Conservation (phyloP, 768 basidiomycete genomes). For the Suillus weaverae region DNA sequence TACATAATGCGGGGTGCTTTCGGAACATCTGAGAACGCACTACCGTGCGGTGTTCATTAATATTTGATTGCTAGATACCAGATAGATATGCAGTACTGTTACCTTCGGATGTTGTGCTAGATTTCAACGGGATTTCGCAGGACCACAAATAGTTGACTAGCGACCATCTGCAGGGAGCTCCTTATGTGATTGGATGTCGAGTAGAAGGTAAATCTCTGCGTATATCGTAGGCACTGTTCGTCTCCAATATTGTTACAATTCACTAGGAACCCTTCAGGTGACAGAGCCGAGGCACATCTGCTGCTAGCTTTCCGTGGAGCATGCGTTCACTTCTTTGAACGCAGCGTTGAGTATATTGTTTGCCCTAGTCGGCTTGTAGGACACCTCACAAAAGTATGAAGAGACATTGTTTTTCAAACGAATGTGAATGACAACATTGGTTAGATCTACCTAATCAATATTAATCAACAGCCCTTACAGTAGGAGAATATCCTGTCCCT, state of each 20-base stretch:
- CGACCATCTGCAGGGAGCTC: background rate
- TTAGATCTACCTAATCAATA: background rate
- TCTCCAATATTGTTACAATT: background rate
- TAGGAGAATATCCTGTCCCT: conserved; percentile 27
- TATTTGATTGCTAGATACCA: background rate
- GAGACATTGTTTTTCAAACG: background rate
- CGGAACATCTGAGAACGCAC: background rate
- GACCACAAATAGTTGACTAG: background rate
- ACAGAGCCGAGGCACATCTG: background rate
- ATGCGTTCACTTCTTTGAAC: background rate
- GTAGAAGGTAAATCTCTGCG: background rate
- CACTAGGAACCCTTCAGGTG: background rate
- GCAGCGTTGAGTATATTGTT: background rate
- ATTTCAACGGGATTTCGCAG: background rate
- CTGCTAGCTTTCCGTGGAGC: background rate
- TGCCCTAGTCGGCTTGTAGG: background rate
- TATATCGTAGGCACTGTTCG: background rate
- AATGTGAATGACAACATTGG: background rate
- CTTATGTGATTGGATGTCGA: background rate
- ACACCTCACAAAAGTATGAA: background rate
- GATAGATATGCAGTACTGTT: background rate
- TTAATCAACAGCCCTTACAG: conserved; percentile 20
- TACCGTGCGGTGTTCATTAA: background rate
- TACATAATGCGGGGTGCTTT: background rate
- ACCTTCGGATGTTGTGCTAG: background rate